These are phyloP conservation scores for Parvularia atlantis DNA, from an alignment of 78 protist species.

Conservation along the genomic window DNA sequence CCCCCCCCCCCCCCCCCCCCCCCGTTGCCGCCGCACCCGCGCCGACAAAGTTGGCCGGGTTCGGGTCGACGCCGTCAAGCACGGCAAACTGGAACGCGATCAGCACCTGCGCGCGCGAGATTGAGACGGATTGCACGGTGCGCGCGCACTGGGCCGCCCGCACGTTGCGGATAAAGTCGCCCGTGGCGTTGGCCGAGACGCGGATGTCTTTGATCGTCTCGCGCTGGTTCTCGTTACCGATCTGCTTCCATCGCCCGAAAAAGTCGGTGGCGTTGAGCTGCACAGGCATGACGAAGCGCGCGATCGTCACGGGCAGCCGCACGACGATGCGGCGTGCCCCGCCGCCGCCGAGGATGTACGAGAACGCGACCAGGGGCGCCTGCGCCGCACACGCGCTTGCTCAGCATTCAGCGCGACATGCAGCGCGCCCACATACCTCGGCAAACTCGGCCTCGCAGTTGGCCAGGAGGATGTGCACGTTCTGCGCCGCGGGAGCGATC, in stretches of 20 bases:
- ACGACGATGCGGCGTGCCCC: constrained; percentile 23
- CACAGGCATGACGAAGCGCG: constrained; percentile 45
- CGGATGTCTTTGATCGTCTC: no score
- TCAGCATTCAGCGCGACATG: no score
- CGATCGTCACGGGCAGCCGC: constrained; percentile 34
- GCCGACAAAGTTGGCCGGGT: constrained; percentile 55
- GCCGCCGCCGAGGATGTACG: constrained; percentile 28
- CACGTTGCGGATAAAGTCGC: no score
- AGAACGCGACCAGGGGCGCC: constrained; percentile 33
- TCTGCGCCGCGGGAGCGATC: neutral
- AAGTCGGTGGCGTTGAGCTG: constrained; percentile 31
- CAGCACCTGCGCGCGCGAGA: no score
- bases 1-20: no score
- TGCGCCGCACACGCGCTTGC: no score
- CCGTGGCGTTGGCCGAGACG: no score
- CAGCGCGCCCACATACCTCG: no score
- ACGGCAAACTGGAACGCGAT: constrained; percentile 23
- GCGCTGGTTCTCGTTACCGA: no score
- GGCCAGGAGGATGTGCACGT: neutral
- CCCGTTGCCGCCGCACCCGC: no score
- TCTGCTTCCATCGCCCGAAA: constrained; percentile 44
- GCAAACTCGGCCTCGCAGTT: constrained; percentile 17
- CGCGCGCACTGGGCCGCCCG: no score
- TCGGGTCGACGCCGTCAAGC: constrained; percentile 59
- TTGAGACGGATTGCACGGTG: no score